These are phyloP conservation scores for Pyrus hybrid DNA, from an alignment of 331 rosid genomes.

Conservation along the genomic window DNA sequence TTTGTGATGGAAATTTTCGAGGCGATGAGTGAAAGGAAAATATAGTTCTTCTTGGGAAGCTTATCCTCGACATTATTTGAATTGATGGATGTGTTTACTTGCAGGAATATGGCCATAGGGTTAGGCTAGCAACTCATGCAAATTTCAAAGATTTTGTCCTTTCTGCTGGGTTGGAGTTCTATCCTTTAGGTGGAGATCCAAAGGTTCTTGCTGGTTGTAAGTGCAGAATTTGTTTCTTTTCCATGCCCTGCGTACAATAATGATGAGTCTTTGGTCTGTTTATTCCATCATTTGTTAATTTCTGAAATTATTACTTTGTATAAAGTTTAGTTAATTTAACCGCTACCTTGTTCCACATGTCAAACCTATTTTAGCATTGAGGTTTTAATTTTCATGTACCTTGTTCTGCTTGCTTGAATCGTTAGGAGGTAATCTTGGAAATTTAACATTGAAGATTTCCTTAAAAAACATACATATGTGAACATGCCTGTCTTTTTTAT, in stretches of 20 bases:
- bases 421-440: background rate
- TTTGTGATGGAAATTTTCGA: background rate
- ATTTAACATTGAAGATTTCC: background rate
- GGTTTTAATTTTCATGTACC: background rate
- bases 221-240: conserved; percentile 29
- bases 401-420: background rate
- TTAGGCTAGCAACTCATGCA: conserved; percentile 90
- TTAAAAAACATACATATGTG: background rate
- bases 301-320: background rate
- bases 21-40: too few relatives aligned
- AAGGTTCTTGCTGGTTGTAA: conserved; percentile 97
- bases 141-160: conserved; percentile 87
- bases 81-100: conserved; percentile 13
- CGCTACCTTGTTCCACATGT: too few relatives aligned
- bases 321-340: background rate
- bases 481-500: background rate
- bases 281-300: background rate
- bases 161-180: conserved; percentile 85
- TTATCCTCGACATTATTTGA: too few relatives aligned
- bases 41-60: too few relatives aligned
- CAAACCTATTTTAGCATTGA: background rate
- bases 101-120: conserved; percentile 86
- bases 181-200: conserved; percentile 94
- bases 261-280: background rate
- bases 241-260: conserved; percentile 4